Conservation (phyloP, 2,329 filamentous ascomycete species). For the Aurifilum marmelostoma region DNA sequence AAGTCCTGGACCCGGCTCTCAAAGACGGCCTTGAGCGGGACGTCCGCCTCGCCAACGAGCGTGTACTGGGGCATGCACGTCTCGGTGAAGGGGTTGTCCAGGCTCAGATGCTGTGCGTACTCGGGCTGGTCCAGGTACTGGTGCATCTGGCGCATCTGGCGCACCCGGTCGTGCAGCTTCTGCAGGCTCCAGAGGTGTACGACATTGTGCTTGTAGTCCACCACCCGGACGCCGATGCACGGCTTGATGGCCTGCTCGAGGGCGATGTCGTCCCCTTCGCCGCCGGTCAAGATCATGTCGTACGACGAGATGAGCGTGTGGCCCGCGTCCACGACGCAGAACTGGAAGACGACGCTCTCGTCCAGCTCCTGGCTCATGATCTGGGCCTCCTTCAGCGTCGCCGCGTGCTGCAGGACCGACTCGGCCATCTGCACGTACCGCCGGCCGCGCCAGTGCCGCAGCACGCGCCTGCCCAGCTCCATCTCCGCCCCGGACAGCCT, state of each 20-base stretch:
- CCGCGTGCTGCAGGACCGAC: conserved; percentile 83
- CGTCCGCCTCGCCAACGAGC: conserved; percentile 87
- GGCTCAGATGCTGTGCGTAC: conserved; percentile 87
- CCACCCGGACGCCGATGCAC: conserved; percentile 85
- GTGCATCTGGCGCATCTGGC: conserved; percentile 94
- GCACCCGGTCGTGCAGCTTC: conserved; percentile 84
- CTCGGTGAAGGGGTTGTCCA: conserved; percentile 93
- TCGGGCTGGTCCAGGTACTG: conserved; percentile 96
- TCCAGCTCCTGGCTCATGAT: conserved; percentile 97
- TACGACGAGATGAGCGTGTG: conserved; percentile 92
- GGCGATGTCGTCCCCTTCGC: conserved; percentile 80
- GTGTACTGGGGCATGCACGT: conserved; percentile 90
- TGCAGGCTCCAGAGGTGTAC: conserved; percentile 94
- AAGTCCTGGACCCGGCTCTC: conserved; percentile 95
- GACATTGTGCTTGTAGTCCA: conserved; percentile 85
- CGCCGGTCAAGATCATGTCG: conserved; percentile 91
- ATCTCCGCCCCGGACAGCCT: conserved; percentile 74
- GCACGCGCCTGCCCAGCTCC: conserved; percentile 65
- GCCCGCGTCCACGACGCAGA: conserved; percentile 85
- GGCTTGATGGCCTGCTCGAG: conserved; percentile 84
- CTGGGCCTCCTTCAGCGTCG: conserved; percentile 90
- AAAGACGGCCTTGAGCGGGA: conserved; percentile 90
- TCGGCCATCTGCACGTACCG: conserved; percentile 96
- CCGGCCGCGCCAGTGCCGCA: conserved; percentile 78
- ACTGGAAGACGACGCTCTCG: conserved; percentile 92